Conservation (phyloP, 805 yeast species). For the Schwanniomyces vanrijiae region DNA sequence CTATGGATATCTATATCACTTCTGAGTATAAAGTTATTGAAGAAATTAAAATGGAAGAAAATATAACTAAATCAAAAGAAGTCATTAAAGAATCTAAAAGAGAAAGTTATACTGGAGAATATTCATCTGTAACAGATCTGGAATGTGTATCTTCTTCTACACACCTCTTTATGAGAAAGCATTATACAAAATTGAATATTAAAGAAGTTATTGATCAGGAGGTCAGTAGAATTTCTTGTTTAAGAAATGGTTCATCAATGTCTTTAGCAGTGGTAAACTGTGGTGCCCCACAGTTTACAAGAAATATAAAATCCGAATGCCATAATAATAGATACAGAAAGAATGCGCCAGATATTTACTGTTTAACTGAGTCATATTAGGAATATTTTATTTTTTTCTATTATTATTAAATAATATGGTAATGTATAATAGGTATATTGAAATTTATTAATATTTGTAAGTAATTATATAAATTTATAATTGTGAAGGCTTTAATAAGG, state of each 20-base stretch:
- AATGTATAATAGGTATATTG: background rate
- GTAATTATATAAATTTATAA: no score
- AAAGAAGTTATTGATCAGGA: slow-evolving; percentile 13
- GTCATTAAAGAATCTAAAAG: background rate
- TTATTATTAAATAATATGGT: background rate
- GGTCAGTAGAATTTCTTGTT: slow-evolving; percentile 12
- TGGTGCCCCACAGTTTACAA: slow-evolving; percentile 38
- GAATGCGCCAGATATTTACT: slow-evolving; percentile 41
- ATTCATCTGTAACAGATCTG: background rate
- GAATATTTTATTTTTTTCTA: background rate
- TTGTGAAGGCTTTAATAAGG: no score
- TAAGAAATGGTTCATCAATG: slow-evolving; percentile 12
- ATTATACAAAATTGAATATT: slow-evolving; percentile 18
- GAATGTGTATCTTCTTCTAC: background rate
- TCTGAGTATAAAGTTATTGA: background rate
- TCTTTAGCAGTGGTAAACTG: slow-evolving; percentile 41
- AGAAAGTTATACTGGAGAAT: background rate
- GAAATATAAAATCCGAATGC: slow-evolving; percentile 25
- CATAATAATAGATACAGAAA: slow-evolving; percentile 24
- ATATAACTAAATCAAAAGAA: background rate
- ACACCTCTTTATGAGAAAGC: slow-evolving; percentile 1
- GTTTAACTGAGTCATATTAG: slow-evolving; percentile 38
- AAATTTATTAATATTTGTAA: background rate
- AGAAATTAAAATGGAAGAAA: background rate
- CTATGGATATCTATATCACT: slow-evolving; percentile 30